Evolutionary conservation across 345 rosid genomes (phyloP), one percentile per base, ranked within the genome.

Genomic region (Gossypium mustelinum): DNA sequence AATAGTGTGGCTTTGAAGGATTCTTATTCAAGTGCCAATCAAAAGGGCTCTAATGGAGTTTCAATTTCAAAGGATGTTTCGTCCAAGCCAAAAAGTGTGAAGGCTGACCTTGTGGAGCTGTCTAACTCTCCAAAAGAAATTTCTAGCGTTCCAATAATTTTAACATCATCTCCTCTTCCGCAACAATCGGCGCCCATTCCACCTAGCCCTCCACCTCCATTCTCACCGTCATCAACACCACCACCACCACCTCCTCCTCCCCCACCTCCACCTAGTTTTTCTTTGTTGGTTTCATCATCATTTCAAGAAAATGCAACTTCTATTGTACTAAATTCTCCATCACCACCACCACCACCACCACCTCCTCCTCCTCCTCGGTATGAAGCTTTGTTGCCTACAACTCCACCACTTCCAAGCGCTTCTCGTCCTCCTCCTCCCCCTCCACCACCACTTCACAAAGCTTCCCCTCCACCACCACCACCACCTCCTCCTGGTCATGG

Each of bases 1-100:
- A 25, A 79, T 45, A 76, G 75, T 68, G 75, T 60, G 56, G 81
- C 97, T 79, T 72, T 76, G 44, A 88, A 90, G 83, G 97, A 89
- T 68, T 77, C 90, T 24, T 79, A 64, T 57, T 76, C 71, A 22
- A 77, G 71, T 76, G 67, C 83, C 58, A 80, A 79, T 72, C 64
- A 27, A 52, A 87, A 82, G 81, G 73, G 47, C 56, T 65, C 85
- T 60, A 78, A 79, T 73, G 84, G 76, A 75, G 75, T 78, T 73
- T 79, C 73, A 77, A 68, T 80, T 77, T 67, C 83, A 44, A 86
- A 85, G 72, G 89, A 87, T 54, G 63, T 77, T 54, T 34, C 68
- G 61, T 54, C 68, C 22, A 79, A 81, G 75, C 76, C 9, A 61
- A 47, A 48, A 27, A 60, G 50, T 47, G 9, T 16, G 34, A 81